These are phyloP conservation scores for Hyaloscypha bicolor DNA, from an alignment of 495 filamentous ascomycete species.

Conservation along the genomic window DNA sequence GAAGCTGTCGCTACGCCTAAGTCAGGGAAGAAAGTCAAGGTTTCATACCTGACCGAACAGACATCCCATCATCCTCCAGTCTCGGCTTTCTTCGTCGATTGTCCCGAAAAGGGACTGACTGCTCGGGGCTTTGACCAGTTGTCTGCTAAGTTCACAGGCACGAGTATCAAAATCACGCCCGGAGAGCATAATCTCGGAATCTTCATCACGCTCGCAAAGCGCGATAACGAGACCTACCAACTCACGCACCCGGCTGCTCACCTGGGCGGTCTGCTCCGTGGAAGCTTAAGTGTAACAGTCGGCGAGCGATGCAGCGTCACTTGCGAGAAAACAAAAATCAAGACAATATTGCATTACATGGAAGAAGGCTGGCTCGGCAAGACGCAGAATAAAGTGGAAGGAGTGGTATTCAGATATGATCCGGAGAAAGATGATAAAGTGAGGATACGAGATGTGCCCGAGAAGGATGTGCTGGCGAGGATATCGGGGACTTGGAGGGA, in stretches of 20 bases:
- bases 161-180: slow-evolving; percentile 85
- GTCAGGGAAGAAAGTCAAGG: slow-evolving; percentile 60
- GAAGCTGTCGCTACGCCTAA: slow-evolving; percentile 33
- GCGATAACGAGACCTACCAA: slow-evolving; percentile 88
- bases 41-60: slow-evolving; percentile 95
- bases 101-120: slow-evolving; percentile 85
- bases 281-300: slow-evolving; percentile 81
- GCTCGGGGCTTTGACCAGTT: slow-evolving; percentile 94
- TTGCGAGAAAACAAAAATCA: slow-evolving; percentile 84
- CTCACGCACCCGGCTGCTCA: slow-evolving; percentile 94
- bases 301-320: slow-evolving; percentile 84
- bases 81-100: slow-evolving; percentile 93
- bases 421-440: slow-evolving; percentile 76
- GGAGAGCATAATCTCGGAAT: slow-evolving; percentile 95
- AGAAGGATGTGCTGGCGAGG: slow-evolving; percentile 79
- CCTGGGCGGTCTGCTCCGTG: slow-evolving; percentile 83
- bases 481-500: slow-evolving; percentile 82
- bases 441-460: slow-evolving; percentile 80
- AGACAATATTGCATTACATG: slow-evolving; percentile 86
- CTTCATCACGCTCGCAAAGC: slow-evolving; percentile 81
- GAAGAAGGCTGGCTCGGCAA: slow-evolving; percentile 95
- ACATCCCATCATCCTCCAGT: slow-evolving; percentile 98
- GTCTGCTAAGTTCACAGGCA: slow-evolving; percentile 96
- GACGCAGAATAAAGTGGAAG: slow-evolving; percentile 87
- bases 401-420: slow-evolving; percentile 87